A percentile compares a stretch with the other conserved stretches of the same genome.
Conservation (phyloP, 768 basidiomycete species). For the Phaeotremella skinneri region DNA sequence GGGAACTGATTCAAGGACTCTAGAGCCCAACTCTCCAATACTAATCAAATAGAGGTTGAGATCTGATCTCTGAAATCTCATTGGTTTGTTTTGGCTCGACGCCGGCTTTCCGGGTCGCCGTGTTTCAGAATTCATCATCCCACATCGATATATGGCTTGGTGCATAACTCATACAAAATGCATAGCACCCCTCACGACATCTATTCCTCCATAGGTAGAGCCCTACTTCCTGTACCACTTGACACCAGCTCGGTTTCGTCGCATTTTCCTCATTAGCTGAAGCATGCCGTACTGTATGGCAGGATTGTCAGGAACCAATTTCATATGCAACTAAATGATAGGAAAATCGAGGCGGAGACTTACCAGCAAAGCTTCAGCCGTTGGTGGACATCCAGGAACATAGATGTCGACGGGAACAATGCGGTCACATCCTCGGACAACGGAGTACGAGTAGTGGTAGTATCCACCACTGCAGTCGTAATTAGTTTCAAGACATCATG, state of each 20-base stretch:
- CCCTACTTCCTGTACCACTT: slow-evolving; percentile 65
- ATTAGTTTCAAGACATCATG: neutral
- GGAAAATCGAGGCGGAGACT: neutral
- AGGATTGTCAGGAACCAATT: neutral
- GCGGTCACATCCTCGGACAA: slow-evolving; percentile 96
- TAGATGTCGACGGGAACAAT: slow-evolving; percentile 99
- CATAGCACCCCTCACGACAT: too few relatives aligned
- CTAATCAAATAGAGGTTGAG: too few relatives aligned
- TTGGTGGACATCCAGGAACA: slow-evolving; percentile 76
- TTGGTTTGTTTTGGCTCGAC: too few relatives aligned
- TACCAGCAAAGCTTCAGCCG: slow-evolving; percentile 90
- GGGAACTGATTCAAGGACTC: neutral
- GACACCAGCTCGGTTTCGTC: slow-evolving; percentile 77
- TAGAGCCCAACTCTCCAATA: too few relatives aligned
- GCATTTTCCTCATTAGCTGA: slow-evolving; percentile 94
- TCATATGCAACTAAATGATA: neutral
- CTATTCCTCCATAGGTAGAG: too few relatives aligned
- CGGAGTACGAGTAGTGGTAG: slow-evolving; percentile 98
- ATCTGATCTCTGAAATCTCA: too few relatives aligned
- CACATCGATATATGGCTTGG: too few relatives aligned
- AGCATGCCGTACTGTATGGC: slow-evolving; percentile 73
- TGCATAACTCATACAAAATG: too few relatives aligned
- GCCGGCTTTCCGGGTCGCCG: too few relatives aligned
- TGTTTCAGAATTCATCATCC: too few relatives aligned
- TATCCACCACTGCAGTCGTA: slow-evolving; percentile 54